Evolutionary conservation across 176 grass and related monocot genomes (phyloP).

Genomic region (Urochloa ruziziensis): DNA sequence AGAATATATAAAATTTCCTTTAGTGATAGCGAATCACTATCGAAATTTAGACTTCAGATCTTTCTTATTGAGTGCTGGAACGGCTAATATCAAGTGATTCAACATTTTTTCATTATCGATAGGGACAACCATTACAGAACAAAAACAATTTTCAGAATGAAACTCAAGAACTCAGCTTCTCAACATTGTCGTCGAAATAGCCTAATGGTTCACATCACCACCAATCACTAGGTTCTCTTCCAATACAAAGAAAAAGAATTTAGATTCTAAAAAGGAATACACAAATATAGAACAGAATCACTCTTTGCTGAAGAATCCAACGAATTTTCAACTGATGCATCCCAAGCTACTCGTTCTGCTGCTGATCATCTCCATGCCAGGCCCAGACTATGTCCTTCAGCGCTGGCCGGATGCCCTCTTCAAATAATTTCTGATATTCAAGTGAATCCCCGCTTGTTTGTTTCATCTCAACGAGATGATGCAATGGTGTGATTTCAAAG

Average conservation of each 20-base stretch:
- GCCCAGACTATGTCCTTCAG: slow-evolving; percentile 74
- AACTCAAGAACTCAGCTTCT: neutral
- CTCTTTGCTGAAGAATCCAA: slow-evolving; percentile 2
- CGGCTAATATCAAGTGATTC: neutral
- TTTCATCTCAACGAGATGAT: slow-evolving; percentile 78
- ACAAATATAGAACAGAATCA: neutral
- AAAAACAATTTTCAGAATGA: neutral
- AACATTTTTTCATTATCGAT: neutral
- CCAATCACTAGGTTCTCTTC: neutral
- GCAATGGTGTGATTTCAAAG: slow-evolving; percentile 53
- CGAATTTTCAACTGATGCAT: neutral
- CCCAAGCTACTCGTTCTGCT: slow-evolving; percentile 34
- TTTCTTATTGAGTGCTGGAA: neutral
- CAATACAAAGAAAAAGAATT: neutral
- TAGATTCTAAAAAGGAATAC: slow-evolving; percentile 22
- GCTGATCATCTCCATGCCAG: slow-evolving; percentile 62
- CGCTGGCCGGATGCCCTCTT: slow-evolving; percentile 61
- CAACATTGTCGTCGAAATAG: neutral
- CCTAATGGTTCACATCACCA: neutral
- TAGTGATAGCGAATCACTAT: neutral
- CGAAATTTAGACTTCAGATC: neutral
- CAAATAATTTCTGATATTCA: slow-evolving; percentile 66
- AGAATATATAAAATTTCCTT: neutral
- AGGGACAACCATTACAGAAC: neutral
- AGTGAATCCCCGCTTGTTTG: slow-evolving; percentile 67